Evolutionary conservation across 2,329 filamentous ascomycete genomes (phyloP).

Genomic region (Alternaria postmessia): DNA sequence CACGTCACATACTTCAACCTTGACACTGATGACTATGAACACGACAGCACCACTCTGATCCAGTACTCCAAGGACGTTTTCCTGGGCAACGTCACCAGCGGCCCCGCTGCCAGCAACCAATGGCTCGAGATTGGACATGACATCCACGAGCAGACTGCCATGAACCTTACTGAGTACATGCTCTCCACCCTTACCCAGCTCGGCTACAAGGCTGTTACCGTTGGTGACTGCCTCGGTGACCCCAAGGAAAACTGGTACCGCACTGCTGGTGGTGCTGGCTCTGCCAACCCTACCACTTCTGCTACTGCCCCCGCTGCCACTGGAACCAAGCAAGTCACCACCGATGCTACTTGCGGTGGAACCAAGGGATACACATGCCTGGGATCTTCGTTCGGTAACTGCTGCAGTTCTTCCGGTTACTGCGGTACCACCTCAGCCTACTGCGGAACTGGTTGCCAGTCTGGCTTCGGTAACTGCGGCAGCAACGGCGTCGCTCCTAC

Average conservation of each 20-base stretch:
- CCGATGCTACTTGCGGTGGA: constrained; percentile 55
- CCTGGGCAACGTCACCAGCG: constrained; percentile 53
- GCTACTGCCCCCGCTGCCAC: constrained; percentile 23
- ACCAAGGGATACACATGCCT: constrained; percentile 52
- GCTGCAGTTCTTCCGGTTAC: constrained; percentile 54
- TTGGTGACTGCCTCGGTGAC: constrained; percentile 59
- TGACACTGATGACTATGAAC: constrained; percentile 69
- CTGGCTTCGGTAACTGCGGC: constrained; percentile 39
- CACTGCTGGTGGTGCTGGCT: constrained; percentile 46
- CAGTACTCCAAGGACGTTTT: constrained; percentile 65
- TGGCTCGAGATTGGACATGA: constrained; percentile 65
- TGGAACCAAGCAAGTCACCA: constrained; percentile 43
- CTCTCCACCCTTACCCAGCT: constrained; percentile 51
- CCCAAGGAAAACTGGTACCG: constrained; percentile 60
- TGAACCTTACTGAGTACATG: constrained; percentile 56
- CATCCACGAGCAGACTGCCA: constrained; percentile 57
- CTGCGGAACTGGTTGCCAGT: constrained; percentile 43
- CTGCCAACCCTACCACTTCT: constrained; percentile 25
- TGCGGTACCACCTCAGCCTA: constrained; percentile 32
- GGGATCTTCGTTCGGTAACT: constrained; percentile 54
- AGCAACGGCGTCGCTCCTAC: constrained; percentile 12
- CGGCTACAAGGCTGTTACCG: constrained; percentile 56
- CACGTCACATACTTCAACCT: constrained; percentile 69
- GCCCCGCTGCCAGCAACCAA: constrained; percentile 31
- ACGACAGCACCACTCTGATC: constrained; percentile 57